Base-by-base conservation (phyloP, 2,329 filamentous ascomycete species). In the Polytolypa hystricis region DNA sequence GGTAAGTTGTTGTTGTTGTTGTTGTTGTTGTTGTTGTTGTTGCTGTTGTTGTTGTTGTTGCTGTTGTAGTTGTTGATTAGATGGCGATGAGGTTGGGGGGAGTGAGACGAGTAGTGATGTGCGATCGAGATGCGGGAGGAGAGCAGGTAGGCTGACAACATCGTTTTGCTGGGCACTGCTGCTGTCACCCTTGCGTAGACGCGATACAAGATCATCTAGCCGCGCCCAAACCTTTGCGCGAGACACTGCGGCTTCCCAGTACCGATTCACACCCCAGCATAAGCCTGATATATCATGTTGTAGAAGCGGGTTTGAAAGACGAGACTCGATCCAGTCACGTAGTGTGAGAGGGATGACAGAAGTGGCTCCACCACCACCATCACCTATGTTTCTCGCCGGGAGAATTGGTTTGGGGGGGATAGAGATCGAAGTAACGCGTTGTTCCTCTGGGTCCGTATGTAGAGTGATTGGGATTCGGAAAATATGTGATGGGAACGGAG, bases 261-360 rank as follows among this genome's bases (percentile, higher is more conserved):
- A 64, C 4, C 56, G 52, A 35, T 57, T 58, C 28, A 62, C 52
- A 3, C 61, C 61, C 52, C 57, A 61, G 40, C 61, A 64, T 11
- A 65, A 47, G 10, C 58, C 60, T 4, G 60, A 54, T 25, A 64
- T 45, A 34, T 64, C 59, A 3, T 57, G 50, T 18, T 52, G 51
- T 12, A 58, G 35, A 14, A 64, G 50, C 5, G 53, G 50, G 17
- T 56, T 60, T 9, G 45, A 44, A 15, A 63, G 45, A 15, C 60
- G 52, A 12, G 46, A 44, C 12, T 54, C 41, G 7, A 61, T 54
- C 60, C 60, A 64, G 33, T 40, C 44, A 20, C 47, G 51, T 14
- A 64, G 43, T 11, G 46, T 38, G 12, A 46, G 36, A 6, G 59
- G 59, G 2, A 56, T 44, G n/a, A n/a, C n/a, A n/a, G n/a, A n/a